Percentiles rank a stretch among this genome's conserved stretches.
phyloP scores from a whole-genome alignment of 2,329 filamentous ascomycete species.

The Rutstroemia sp. region DNA sequence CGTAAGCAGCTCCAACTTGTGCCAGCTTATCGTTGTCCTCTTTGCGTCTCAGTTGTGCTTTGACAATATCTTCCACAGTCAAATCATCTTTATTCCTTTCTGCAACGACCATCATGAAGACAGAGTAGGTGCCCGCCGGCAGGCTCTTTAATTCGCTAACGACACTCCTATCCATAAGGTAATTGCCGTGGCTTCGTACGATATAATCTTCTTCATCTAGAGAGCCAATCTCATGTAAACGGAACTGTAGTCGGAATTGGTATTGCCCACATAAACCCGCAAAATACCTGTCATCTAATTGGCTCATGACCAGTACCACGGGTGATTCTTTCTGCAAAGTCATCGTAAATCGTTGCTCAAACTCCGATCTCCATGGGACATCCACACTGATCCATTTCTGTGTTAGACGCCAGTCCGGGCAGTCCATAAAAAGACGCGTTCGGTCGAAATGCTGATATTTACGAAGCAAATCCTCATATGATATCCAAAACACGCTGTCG shows the following conservation, averaged over 20 bases:
- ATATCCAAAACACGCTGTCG: slow-evolving; percentile 58
- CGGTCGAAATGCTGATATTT: slow-evolving; percentile 57
- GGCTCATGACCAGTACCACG: slow-evolving; percentile 51
- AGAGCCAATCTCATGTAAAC: slow-evolving; percentile 43
- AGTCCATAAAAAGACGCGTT: slow-evolving; percentile 52
- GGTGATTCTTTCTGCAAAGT: slow-evolving; percentile 48
- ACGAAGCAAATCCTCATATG: slow-evolving; percentile 53
- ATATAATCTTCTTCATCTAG: slow-evolving; percentile 51
- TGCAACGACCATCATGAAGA: slow-evolving; percentile 49
- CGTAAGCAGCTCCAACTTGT: slow-evolving; percentile 50
- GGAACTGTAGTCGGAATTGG: slow-evolving; percentile 37
- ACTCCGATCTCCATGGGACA: slow-evolving; percentile 55
- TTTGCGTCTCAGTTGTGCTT: slow-evolving; percentile 40
- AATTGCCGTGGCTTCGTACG: slow-evolving; percentile 51
- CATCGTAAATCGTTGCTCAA: slow-evolving; percentile 55
- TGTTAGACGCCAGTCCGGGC: slow-evolving; percentile 47
- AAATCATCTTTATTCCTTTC: slow-evolving; percentile 36
- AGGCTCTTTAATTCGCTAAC: slow-evolving; percentile 51
- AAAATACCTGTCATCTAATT: slow-evolving; percentile 57
- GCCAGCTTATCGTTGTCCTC: slow-evolving; percentile 51
- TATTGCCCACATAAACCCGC: slow-evolving; percentile 55
- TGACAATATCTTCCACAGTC: slow-evolving; percentile 50
- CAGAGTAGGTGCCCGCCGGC: slow-evolving; percentile 47
- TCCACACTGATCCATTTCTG: slow-evolving; percentile 55
- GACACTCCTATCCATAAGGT: slow-evolving; percentile 50